Evolutionary conservation across 1,139 yeast species (phyloP), one percentile per base, ranked within the genome.

Genomic region (Protomyces pachydermus): DNA sequence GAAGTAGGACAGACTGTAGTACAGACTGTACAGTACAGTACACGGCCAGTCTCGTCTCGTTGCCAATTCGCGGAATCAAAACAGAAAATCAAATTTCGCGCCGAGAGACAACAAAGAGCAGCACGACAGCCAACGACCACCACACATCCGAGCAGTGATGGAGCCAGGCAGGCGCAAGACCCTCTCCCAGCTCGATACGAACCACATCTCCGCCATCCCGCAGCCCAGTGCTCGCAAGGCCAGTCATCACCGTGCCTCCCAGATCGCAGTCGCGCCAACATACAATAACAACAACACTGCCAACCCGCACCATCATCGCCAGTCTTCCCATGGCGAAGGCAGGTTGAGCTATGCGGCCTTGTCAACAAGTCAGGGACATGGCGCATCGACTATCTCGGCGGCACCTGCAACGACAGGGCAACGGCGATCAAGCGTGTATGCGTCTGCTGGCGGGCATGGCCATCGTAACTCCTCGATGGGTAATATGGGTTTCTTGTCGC

Each of bases 271-370:
- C 56, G 53, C 53, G 56, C 54, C 62, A 58, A 37, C 16, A 38
- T n/a, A 48, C 39, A 32, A 48, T 56, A 18, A 32, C 39, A 20
- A n/a, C 55, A 16, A 16, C 48, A 39, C 32, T n/a, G 25, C 61
- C n/a, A 57, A 57, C 48, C 61, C 55, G 14, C 62, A 58, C 42
- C 62, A 58, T 52, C 62, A 58, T 50, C 53, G 62, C 16, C 56
- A 52, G 20, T 58, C 62, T 23, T 58, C 62, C 6, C 51, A 58
- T 52, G 62, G 62, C 4, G 62, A 58, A 32, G 62, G 62, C 28
- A 46, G 62, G 45, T 20, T 58, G 62, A 58, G 62, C 28, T 58
- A 58, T 52, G 62, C 62, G 10, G 48, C 23, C 48, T 20, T 42
- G 14, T 42, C 48, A 10, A 42, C 23, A 5, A 42, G 48, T 3